Base-by-base conservation (phyloP, 192 early-diverging fungal genomes). In the Linnemannia zychae region DNA sequence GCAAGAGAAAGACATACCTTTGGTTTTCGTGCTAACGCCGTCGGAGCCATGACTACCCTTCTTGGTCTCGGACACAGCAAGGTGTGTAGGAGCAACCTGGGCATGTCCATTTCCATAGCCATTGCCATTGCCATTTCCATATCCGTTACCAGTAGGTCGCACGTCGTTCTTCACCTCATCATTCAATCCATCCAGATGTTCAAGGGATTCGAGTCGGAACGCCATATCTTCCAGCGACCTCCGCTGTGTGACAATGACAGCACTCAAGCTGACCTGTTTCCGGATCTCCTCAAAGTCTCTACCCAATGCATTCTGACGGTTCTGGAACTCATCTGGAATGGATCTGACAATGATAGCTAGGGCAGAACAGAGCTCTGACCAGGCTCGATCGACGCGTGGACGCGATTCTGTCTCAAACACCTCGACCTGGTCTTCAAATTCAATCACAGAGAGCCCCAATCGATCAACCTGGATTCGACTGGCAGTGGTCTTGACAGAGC, bases 261-360 rank as follows among this genome's bases (percentile, higher is more conserved):
- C 69, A 57, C 83, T 85, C 34, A 79, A 76, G 18, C 38, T 47
- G 20, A 85, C 83, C 44, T 85, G 83, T 31, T 79, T 48, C 6
- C 83, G 77, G 36, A 85, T 79, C 37, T 85, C 83, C 28, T 85
- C 83, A 76, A 85, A 85, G 37, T 85, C 83, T 22, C 50, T 53
- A 0, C 50, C 68, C 1, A 85, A 38, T 2, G 77, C 77, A 13
- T 46, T 50, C 47, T 85, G 83, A 67, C 83, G 67, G 7, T 70
- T 67, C 69, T 79, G 63, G 44, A 85, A 85, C 57, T 85, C 83
- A 11, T 79, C 74, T 15, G 83, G 83, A 34, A 85, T 28, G 17
- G 77, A 67, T 4, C 83, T 73, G 22, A 77, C 57, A 50, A 85
- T 85, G 4, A 75, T 68, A 15, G 53, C 72, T 5, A 85, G 44